Base-by-base conservation (phyloP, 306 rosid species). In the Cucurbita moschata region DNA sequence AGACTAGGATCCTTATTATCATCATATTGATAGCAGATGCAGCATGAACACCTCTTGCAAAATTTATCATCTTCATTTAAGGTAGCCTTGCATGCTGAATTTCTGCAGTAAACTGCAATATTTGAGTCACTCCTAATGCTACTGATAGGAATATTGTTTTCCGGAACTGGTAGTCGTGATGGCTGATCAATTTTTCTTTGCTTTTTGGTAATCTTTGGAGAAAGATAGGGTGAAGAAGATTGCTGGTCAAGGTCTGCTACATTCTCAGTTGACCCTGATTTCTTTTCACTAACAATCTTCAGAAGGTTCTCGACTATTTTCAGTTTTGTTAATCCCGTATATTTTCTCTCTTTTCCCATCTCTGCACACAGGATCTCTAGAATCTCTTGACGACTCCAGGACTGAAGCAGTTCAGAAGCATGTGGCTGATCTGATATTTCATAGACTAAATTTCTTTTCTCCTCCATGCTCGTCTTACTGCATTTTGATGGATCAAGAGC, bases 281-380 rank as follows among this genome's bases (percentile, higher is more conserved):
- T 89, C 87, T 88, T 95, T 82, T 95, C 97, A 79, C 93, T 83
- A 39, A 95, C 99, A 81, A 95, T 80, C 83, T 84, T 95, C 72
- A 95, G 84, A 85, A 95, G 99, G 81, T 91, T 84, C 76, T 95
- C 99, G 70, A 95, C 86, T 71, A 95, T 95, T 83, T 95, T 95
- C 75, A 95, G 60, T 87, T 95, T 95, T 23, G 99, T 95, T 79
- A 95, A 70, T 52, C 99, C 99, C 23, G 99, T 95, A 75, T 95
- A 95, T 82, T 95, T 95, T 82, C 99, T 91, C 80, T 95, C 99
- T 81, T 95, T 95, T 62, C 99, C 99, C 99, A 95, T 87, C 85
- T 95, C 99, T 44, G 87, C 96, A 82, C 99, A 95, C 65, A 95
- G 78, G 79, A 95, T 85, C 83, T 95, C 96, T 55, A 95, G 81